Evolutionary conservation across 306 rosid species (phyloP).

Genomic region (Medicago ruthenica): DNA sequence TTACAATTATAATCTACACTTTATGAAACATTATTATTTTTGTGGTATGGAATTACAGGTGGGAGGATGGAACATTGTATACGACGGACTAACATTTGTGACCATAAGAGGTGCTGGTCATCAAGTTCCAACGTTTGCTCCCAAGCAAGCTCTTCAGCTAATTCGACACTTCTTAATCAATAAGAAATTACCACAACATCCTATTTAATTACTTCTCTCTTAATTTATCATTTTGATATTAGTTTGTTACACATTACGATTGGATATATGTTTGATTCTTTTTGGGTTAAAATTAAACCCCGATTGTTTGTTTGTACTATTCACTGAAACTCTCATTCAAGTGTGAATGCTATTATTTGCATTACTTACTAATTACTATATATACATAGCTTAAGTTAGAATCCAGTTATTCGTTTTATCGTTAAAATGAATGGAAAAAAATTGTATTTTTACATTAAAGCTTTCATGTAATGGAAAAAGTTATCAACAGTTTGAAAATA

Average conservation of each 20-base stretch:
- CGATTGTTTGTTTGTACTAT: not conserved
- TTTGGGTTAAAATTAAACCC: conserved; percentile 7
- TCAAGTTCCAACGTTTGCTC: conserved; percentile 59
- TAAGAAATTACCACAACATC: conserved; percentile 49
- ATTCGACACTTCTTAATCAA: conserved; percentile 49
- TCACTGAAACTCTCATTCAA: not conserved
- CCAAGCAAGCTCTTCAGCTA: conserved; percentile 60
- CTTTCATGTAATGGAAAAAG: no score
- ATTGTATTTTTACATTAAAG: no score
- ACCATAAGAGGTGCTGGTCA: conserved; percentile 69
- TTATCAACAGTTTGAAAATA: no score
- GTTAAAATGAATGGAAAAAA: no score
- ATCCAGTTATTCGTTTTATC: no score
- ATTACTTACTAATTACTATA: not conserved
- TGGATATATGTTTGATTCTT: not conserved
- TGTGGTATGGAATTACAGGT: conserved; percentile 36
- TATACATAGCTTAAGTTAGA: not conserved
- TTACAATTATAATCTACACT: no score
- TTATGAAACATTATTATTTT: not conserved
- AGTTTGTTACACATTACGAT: not conserved
- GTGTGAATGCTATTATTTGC: not conserved
- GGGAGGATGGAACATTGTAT: conserved; percentile 53
- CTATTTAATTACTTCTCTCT: conserved; percentile 27
- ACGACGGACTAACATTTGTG: conserved; percentile 53
- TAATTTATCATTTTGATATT: not conserved